Conservation (phyloP, 2,329 filamentous ascomycete species). For the Colletotrichum theobromicola region DNA sequence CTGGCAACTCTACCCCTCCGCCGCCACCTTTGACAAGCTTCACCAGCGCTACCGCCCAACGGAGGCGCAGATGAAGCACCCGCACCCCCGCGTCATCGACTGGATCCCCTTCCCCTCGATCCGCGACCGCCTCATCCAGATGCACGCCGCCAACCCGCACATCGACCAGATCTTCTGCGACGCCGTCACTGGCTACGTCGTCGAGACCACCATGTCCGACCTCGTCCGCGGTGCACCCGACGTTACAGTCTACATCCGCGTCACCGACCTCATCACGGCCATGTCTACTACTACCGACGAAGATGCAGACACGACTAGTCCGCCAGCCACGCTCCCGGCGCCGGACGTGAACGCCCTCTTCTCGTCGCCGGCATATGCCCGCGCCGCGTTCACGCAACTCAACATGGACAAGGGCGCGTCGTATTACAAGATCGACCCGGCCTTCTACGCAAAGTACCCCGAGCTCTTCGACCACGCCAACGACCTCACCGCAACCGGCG, state of each 20-base stretch:
- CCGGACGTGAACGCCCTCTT: slow-evolving; percentile 28
- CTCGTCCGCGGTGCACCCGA: slow-evolving; percentile 28
- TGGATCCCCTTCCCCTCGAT: slow-evolving; percentile 33
- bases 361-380: slow-evolving; percentile 26
- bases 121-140: slow-evolving; percentile 31
- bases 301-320: neutral
- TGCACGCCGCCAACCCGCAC: slow-evolving; percentile 33
- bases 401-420: slow-evolving; percentile 36
- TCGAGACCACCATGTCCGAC: slow-evolving; percentile 33
- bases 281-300: neutral
- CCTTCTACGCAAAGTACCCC: slow-evolving; percentile 35
- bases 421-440: slow-evolving; percentile 37
- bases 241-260: slow-evolving; percentile 31
- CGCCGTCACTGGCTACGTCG: slow-evolving; percentile 35
- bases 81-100: slow-evolving; percentile 29
- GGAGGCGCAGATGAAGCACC: slow-evolving; percentile 24
- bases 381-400: slow-evolving; percentile 28
- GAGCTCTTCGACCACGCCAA: slow-evolving; percentile 31
- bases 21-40: slow-evolving; percentile 28
- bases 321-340: slow-evolving; percentile 24
- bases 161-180: slow-evolving; percentile 38
- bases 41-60: slow-evolving; percentile 34
- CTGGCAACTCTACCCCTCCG: slow-evolving; percentile 35
- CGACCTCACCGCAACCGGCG: slow-evolving; percentile 30
- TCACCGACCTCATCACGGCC: slow-evolving; percentile 33